phyloP scores from a whole-genome alignment of 2,329 filamentous ascomycete species.

The Blumeriella jaapii region DNA sequence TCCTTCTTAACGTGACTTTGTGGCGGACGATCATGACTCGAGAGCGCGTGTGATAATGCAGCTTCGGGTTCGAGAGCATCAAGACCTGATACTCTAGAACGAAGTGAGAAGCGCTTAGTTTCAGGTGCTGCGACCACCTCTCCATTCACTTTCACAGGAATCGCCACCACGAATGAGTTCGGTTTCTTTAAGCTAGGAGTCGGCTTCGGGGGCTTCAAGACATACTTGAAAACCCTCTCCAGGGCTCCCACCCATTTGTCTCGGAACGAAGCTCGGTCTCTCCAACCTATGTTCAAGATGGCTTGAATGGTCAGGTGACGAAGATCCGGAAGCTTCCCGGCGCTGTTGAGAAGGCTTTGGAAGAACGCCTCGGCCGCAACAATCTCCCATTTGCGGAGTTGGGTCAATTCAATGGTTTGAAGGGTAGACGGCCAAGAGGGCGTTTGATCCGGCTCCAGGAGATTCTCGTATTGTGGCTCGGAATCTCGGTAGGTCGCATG shows the following conservation, averaged over 20 bases:
- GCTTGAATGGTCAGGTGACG: slow-evolving; percentile 59
- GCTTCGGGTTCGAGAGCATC: no score
- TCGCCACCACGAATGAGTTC: no score
- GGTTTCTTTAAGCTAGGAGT: not conserved
- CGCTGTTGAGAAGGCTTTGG: slow-evolving; percentile 62
- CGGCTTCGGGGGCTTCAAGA: slow-evolving; percentile 26
- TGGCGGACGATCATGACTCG: no score
- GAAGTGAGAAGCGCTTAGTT: no score
- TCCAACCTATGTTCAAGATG: slow-evolving; percentile 72
- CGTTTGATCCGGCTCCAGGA: slow-evolving; percentile 51
- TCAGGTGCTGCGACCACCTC: no score
- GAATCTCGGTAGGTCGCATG: slow-evolving; percentile 58
- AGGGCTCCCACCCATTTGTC: slow-evolving; percentile 66
- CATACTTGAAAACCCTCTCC: slow-evolving; percentile 51
- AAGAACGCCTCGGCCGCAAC: slow-evolving; percentile 67
- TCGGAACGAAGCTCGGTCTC: slow-evolving; percentile 68
- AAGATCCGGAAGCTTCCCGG: slow-evolving; percentile 52
- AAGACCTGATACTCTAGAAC: no score
- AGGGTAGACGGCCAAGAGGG: slow-evolving; percentile 71
- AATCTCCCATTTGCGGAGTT: slow-evolving; percentile 64
- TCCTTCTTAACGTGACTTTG: no score
- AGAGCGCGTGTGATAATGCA: no score
- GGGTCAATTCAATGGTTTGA: slow-evolving; percentile 59
- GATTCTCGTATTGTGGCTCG: slow-evolving; percentile 60
- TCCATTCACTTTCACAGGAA: no score